Conservation (phyloP, 495 filamentous ascomycete species). For the Hyaloscypha bicolor region DNA sequence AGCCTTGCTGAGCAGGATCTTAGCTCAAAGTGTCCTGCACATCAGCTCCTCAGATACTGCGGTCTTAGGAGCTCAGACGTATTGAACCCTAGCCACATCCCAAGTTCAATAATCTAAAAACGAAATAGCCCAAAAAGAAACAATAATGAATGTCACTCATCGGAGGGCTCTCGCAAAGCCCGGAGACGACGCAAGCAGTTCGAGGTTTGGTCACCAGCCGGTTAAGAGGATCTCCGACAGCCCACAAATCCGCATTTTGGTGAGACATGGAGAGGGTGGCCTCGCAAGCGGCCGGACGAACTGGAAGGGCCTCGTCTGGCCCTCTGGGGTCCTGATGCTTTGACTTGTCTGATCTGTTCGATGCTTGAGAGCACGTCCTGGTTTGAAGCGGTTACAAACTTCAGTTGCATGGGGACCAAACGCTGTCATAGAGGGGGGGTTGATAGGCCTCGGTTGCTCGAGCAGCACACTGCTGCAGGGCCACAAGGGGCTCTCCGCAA, state of each 20-base stretch:
- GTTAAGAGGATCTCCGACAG: neutral
- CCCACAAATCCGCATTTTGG: neutral
- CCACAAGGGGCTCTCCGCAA: neutral
- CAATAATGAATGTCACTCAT: neutral
- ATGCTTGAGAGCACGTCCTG: neutral
- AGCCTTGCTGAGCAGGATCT: neutral
- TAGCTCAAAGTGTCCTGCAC: neutral
- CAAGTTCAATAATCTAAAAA: neutral
- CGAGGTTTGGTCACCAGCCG: neutral
- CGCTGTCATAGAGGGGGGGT: neutral
- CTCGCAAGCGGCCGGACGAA: neutral
- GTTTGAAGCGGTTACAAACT: neutral
- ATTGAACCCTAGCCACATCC: neutral
- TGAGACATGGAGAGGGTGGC: conserved; percentile 5
- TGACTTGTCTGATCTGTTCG: neutral
- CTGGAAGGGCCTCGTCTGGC: neutral
- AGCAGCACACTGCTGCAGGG: neutral
- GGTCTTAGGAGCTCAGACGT: neutral
- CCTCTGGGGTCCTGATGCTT: neutral
- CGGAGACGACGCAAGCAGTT: neutral
- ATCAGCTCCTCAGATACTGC: neutral
- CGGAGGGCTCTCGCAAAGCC: neutral
- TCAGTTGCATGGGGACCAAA: neutral
- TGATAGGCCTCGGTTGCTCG: conserved; percentile 1
- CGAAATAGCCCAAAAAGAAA: neutral